phyloP scores from a whole-genome alignment of 805 yeast genomes.

The Metschnikowia proteae region DNA sequence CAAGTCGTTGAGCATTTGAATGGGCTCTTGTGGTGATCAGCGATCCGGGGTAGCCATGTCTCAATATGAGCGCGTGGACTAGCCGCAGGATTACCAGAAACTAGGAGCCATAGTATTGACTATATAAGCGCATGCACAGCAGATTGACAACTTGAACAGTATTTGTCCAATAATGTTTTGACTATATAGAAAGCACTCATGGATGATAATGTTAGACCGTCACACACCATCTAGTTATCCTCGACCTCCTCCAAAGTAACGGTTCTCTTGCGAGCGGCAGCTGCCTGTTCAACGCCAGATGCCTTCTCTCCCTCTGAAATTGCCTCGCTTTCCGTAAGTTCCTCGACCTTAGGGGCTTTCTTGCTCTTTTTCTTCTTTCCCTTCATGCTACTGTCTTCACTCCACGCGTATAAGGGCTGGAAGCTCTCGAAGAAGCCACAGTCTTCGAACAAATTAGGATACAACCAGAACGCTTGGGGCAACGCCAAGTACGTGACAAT shows the following conservation, averaged over 20 bases:
- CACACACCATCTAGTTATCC: constrained; percentile 18
- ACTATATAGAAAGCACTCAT: not conserved
- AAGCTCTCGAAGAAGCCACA: constrained; percentile 92
- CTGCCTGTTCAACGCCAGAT: constrained; percentile 15
- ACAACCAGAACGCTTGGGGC: constrained; percentile 86
- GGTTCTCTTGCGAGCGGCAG: constrained; percentile 26
- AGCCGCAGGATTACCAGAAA: not conserved
- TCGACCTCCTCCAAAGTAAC: constrained; percentile 42
- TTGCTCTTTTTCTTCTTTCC: constrained; percentile 20
- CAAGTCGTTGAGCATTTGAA: constrained; percentile 31
- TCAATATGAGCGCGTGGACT: constrained; percentile 1
- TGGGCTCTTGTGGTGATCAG: not conserved
- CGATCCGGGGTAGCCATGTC: constrained; percentile 1
- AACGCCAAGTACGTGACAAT: constrained; percentile 52
- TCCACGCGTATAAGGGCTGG: constrained; percentile 85
- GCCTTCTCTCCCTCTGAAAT: constrained; percentile 17
- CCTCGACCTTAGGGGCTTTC: constrained; percentile 9
- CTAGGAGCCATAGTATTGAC: too few relatives aligned
- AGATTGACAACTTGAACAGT: too few relatives aligned
- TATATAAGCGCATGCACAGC: not conserved
- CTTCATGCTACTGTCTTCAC: constrained; percentile 39
- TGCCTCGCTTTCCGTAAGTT: constrained; percentile 4
- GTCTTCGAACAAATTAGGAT: constrained; percentile 94
- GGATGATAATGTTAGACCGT: not conserved
- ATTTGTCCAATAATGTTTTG: too few relatives aligned